A percentile compares a stretch with the other conserved stretches of the same genome.
phyloP scores from a whole-genome alignment of 2,329 filamentous ascomycete species.

The Ophiostoma populinum region DNA sequence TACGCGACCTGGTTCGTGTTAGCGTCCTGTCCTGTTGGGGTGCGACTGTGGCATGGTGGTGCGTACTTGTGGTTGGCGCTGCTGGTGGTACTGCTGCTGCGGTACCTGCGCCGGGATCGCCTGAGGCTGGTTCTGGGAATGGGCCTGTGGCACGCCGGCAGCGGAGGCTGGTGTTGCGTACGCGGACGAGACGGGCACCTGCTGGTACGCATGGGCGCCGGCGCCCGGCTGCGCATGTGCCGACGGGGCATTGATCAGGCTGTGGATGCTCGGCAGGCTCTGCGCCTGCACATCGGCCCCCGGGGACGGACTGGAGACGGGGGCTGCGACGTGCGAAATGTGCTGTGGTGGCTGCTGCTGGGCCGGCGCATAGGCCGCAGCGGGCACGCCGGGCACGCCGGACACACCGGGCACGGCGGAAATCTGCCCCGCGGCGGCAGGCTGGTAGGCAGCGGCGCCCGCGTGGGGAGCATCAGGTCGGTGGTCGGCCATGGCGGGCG shows the following conservation, averaged over 20 bases:
- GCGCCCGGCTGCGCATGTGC: too few species aligned
- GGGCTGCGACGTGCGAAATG: too few species aligned
- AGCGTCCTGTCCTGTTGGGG: too few species aligned
- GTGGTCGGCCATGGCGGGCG: slow-evolving; percentile 8
- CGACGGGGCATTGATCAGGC: slow-evolving; percentile 60
- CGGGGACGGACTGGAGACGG: too few species aligned
- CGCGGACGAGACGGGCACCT: too few species aligned
- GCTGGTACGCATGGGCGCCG: too few species aligned
- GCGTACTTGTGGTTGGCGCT: slow-evolving; percentile 4
- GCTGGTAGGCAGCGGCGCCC: background rate
- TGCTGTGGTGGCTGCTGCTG: slow-evolving; percentile 25
- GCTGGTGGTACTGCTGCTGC: background rate
- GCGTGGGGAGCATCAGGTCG: background rate
- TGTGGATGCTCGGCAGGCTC: slow-evolving; percentile 66
- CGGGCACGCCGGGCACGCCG: too few species aligned
- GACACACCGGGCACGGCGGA: slow-evolving; percentile 30
- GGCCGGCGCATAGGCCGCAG: too few species aligned
- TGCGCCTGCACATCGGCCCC: too few species aligned
- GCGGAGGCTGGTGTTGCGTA: too few species aligned
- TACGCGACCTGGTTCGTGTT: too few species aligned
- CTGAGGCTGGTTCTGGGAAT: background rate
- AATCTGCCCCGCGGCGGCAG: slow-evolving; percentile 14
- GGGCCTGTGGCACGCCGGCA: background rate
- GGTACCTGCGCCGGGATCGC: slow-evolving; percentile 15
- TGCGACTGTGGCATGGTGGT: too few species aligned